Conservation (phyloP, 1,139 yeast genomes). For the Yamadazyma songkhlaensis region DNA sequence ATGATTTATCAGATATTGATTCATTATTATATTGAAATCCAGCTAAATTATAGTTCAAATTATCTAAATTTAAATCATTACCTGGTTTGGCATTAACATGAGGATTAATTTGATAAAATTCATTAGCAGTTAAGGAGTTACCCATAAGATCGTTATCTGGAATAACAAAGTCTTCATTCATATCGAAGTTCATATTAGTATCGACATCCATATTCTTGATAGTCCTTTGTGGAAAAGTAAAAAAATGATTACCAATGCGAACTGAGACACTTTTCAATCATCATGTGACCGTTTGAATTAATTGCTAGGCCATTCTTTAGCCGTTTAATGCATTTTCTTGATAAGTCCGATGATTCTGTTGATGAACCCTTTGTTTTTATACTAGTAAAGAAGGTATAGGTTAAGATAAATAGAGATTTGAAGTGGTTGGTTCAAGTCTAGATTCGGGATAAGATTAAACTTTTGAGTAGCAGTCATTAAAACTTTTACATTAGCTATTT, state of each 20-base stretch:
- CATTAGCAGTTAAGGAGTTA: not conserved
- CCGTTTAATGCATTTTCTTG: too few relatives aligned
- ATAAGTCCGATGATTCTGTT: too few relatives aligned
- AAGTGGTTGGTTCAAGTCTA: too few relatives aligned
- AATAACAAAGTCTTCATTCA: not conserved
- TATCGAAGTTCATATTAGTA: not conserved
- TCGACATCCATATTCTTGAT: slow-evolving; percentile 3
- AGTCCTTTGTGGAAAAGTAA: not conserved
- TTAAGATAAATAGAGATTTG: too few relatives aligned
- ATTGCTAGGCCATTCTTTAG: too few relatives aligned
- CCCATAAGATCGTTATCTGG: not conserved
- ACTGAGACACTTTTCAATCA: slow-evolving; percentile 6
- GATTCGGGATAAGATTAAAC: too few relatives aligned
- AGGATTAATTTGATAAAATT: not conserved
- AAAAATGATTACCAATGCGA: not conserved
- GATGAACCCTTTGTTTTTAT: too few relatives aligned
- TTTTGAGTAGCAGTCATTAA: too few relatives aligned
- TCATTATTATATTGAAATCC: slow-evolving; percentile 6
- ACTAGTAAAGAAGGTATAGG: too few relatives aligned
- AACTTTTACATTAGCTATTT: too few relatives aligned
- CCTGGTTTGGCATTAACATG: not conserved
- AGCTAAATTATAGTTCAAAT: slow-evolving; percentile 1
- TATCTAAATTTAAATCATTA: not conserved
- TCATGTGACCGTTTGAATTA: too few relatives aligned
- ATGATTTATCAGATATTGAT: slow-evolving; percentile 16